phyloP scores from a whole-genome alignment of 345 rosid species.

The Limnanthes douglasii region DNA sequence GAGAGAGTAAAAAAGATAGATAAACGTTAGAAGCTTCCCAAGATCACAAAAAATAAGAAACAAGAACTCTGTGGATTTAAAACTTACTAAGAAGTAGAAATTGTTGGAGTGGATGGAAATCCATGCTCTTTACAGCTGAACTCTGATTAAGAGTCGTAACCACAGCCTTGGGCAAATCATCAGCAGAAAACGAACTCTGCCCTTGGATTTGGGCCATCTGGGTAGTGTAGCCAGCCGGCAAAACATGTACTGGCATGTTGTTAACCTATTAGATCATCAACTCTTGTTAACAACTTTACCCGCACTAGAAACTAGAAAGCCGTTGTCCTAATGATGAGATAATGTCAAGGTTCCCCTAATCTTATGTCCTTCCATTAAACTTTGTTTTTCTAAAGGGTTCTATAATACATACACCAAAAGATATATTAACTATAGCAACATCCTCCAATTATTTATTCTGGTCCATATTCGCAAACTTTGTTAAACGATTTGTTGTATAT shows the following conservation, averaged over 20 bases:
- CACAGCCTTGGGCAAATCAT: slow-evolving; percentile 44
- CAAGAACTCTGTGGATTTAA: background rate
- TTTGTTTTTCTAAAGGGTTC: no score
- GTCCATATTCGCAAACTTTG: no score
- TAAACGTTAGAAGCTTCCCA: slow-evolving; percentile 3
- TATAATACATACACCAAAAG: no score
- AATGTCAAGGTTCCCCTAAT: no score
- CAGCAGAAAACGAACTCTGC: slow-evolving; percentile 30
- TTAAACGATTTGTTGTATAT: no score
- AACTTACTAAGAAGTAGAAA: slow-evolving; percentile 54
- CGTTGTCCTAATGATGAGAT: no score
- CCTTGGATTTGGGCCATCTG: no score
- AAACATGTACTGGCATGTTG: slow-evolving; percentile 28
- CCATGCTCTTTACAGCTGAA: slow-evolving; percentile 55
- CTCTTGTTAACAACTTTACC: no score
- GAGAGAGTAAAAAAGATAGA: slow-evolving; percentile 6
- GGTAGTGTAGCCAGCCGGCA: slow-evolving; percentile 31
- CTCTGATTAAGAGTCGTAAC: slow-evolving; percentile 28
- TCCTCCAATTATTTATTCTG: no score
- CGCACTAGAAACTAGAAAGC: no score
- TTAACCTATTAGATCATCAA: slow-evolving; percentile 18
- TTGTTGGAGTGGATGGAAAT: slow-evolving; percentile 60
- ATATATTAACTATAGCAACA: no score
- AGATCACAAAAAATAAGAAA: background rate
- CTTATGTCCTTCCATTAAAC: no score